Evolutionary conservation across 768 basidiomycete species (phyloP).

Genomic region (Lyophyllum shimeji): DNA sequence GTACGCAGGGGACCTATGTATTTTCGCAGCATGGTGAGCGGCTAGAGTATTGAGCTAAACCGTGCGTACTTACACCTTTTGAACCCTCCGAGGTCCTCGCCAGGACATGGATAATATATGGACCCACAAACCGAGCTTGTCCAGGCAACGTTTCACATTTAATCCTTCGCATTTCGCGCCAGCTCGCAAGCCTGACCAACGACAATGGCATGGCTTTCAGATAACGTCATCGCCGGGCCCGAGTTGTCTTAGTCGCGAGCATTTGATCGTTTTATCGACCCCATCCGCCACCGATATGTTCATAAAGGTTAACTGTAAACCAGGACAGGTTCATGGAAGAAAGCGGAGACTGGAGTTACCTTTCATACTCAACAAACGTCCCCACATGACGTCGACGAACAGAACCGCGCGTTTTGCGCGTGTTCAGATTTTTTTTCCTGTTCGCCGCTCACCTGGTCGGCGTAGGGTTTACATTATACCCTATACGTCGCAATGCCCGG

Average conservation of each 20-base stretch:
- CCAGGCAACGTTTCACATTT: no score
- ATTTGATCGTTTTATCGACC: neutral
- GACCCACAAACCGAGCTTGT: no score
- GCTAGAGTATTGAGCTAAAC: no score
- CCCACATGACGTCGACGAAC: neutral
- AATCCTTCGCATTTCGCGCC: no score
- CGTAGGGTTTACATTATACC: neutral
- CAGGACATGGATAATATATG: no score
- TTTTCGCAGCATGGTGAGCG: no score
- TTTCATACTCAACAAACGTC: neutral
- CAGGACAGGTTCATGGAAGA: neutral
- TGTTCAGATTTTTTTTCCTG: neutral
- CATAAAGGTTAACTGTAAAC: neutral
- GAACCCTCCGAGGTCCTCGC: no score
- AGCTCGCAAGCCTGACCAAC: no score
- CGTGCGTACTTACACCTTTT: no score
- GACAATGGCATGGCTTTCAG: no score
- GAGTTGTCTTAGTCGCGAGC: neutral
- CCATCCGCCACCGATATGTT: neutral
- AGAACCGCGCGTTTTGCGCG: neutral
- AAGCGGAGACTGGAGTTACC: neutral
- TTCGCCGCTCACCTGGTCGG: neutral
- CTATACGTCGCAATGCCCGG: neutral
- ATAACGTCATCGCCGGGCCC: no score
- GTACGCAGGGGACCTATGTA: no score